Percentiles rank a stretch among this genome's conserved stretches.
phyloP scores from a whole-genome alignment of 2,329 filamentous ascomycete genomes.

The Fusarium burgessii region DNA sequence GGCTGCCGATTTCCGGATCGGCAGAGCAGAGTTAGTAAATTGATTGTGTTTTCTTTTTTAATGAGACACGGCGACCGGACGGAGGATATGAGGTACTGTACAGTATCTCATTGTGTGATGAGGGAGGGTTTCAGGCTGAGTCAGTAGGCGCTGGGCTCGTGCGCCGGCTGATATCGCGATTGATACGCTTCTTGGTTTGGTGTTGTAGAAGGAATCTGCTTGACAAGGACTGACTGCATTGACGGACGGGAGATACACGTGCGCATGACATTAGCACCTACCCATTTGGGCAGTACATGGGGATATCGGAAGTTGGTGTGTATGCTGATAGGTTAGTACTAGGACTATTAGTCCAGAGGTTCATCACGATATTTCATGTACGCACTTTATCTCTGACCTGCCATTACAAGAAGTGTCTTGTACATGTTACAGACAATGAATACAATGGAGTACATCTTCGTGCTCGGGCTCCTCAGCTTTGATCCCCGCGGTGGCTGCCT shows the following conservation, averaged over 20 bases:
- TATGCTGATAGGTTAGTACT: not conserved
- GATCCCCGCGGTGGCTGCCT: conserved; percentile 38
- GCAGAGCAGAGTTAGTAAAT: conserved; percentile 10
- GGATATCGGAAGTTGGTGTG: conserved; percentile 4
- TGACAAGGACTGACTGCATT: not conserved
- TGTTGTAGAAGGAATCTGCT: not conserved
- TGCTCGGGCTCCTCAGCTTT: conserved; percentile 39
- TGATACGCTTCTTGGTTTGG: conserved; percentile 1
- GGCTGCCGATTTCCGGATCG: conserved; percentile 35
- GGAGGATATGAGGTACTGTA: not conserved
- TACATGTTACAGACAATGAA: conserved; percentile 1
- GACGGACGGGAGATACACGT: conserved; percentile 32
- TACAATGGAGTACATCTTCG: conserved; percentile 20
- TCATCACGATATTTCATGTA: not conserved
- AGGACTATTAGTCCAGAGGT: not conserved
- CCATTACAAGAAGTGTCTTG: conserved; percentile 11
- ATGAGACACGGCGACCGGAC: not conserved
- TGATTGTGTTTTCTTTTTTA: not conserved
- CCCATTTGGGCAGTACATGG: conserved; percentile 26
- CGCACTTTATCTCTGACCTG: conserved; percentile 23
- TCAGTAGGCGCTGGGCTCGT: conserved; percentile 18
- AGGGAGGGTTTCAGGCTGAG: conserved; percentile 29
- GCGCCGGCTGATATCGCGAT: not conserved
- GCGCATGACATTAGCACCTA: conserved; percentile 43
- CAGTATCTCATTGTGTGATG: conserved; percentile 12